phyloP scores from a whole-genome alignment of 768 basidiomycete genomes.

The Strobilomyces confusus region DNA sequence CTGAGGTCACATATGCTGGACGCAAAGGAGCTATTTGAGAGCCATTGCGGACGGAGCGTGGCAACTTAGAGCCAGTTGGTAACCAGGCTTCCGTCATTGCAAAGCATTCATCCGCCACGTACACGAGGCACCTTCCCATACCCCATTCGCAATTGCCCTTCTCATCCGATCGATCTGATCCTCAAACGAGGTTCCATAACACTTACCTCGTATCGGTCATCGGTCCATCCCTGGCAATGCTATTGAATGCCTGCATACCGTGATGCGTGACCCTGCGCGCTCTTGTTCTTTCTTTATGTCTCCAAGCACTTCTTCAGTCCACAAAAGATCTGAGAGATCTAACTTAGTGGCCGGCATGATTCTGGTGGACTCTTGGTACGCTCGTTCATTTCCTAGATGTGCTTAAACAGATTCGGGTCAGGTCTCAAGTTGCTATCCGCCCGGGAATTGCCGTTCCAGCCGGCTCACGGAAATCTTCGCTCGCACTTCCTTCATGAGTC shows the following conservation, averaged over 20 bases:
- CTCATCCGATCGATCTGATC: conserved; percentile 16
- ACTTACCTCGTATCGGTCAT: background rate
- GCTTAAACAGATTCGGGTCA: background rate
- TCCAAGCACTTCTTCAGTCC: background rate
- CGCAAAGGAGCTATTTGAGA: conserved; percentile 17
- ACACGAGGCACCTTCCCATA: conserved; percentile 13
- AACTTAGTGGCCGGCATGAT: too few relatives aligned
- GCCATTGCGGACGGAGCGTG: conserved; percentile 8
- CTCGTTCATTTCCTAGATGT: background rate
- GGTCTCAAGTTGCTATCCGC: background rate
- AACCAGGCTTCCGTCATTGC: conserved; percentile 21
- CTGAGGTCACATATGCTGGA: background rate
- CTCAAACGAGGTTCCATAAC: conserved; percentile 17
- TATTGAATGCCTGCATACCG: background rate
- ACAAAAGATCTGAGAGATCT: background rate
- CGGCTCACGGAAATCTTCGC: background rate
- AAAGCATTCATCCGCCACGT: conserved; percentile 23
- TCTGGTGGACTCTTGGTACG: background rate
- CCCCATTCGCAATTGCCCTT: conserved; percentile 15
- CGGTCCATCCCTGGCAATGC: conserved; percentile 7
- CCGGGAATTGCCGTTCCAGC: background rate
- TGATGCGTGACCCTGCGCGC: background rate
- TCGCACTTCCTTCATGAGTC: background rate
- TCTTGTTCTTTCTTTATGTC: background rate
- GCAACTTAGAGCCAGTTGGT: conserved; percentile 10